Conservation (phyloP, 208 protist genomes). For the Trypanosoma melophagium region DNA sequence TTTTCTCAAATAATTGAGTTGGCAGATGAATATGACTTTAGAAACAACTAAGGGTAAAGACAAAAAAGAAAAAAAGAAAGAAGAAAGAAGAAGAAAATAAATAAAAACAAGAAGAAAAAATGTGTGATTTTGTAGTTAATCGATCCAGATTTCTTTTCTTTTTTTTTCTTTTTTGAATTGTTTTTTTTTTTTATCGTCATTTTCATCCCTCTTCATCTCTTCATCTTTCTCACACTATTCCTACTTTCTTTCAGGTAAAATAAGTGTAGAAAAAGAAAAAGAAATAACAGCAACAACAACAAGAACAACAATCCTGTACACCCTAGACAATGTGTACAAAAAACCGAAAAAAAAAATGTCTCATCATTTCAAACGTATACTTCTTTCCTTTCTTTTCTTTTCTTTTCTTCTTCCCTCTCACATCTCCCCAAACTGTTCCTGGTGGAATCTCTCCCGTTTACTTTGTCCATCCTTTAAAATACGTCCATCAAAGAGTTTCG, state of each 20-base stretch:
- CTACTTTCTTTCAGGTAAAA: not conserved
- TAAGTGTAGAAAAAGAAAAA: too few species aligned
- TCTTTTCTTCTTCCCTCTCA: conserved; percentile 3
- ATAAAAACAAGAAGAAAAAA: not conserved
- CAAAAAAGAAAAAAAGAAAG: not conserved
- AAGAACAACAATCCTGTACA: not conserved
- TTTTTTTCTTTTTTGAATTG: not conserved
- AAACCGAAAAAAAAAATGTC: too few species aligned
- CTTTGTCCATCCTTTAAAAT: conserved; percentile 74
- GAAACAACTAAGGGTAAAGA: too few species aligned
- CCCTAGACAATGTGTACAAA: not conserved
- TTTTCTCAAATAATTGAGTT: too few species aligned
- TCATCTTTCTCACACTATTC: not conserved
- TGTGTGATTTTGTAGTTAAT: not conserved
- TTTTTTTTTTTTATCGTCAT: not conserved
- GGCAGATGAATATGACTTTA: too few species aligned
- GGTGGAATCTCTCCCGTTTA: conserved; percentile 53
- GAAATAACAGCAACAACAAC: too few species aligned
- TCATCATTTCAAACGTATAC: too few species aligned
- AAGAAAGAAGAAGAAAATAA: not conserved
- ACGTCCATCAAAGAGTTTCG: conserved; percentile 86
- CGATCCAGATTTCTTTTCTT: not conserved
- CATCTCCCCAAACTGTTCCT: conserved; percentile 38
- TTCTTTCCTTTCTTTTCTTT: not conserved
- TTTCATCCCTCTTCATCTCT: not conserved